Base-by-base conservation (phyloP, 805 yeast genomes). In the Wickerhamomyces tratensis region DNA sequence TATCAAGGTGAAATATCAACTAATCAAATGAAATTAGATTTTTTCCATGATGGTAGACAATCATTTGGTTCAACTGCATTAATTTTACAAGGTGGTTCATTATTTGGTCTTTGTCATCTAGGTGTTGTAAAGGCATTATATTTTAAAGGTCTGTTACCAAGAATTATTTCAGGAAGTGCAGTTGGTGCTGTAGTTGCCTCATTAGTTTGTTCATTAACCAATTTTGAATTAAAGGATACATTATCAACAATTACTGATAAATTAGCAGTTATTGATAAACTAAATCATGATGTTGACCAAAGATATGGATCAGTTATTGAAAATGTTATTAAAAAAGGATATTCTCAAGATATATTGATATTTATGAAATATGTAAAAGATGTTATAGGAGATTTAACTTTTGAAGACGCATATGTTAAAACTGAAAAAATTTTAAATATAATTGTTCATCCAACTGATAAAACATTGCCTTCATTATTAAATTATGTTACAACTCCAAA, bases 401-500 rank as follows among this genome's bases (percentile, higher is more conserved):
- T 93, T 61, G 96, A 91, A 61, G 98, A 93, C 57, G 95, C 97
- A 0, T 87, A 81, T 56, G 68, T 81, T 46, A 76, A 74, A 47
- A 82, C 95, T 0, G 89, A 84, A 38, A 75, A 85, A 49, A 78
- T 86, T 1, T 68, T 91, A 41, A 93, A 91, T 59, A 79, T 93
- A 38, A 82, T 88, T 2, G 82, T 91, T 3, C 87, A 87, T 60
- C 94, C 96, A 2, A 77, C 84, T 0, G 78, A 79, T 49, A 73
- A 72, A 31, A 71, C 81, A 4, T 71, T 84, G 8, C 93, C 95
- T 1, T 71, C 80, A 1, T 66, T 89, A 39, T 64, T 89, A 48
- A 93, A 93, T 62, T 88, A 91, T 58, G 79, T 93, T 30, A 87
- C 97, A 0, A 80, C 97, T 0, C 98, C 98, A 1, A 89, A 91